phyloP scores from a whole-genome alignment of 2,329 filamentous ascomycete genomes.

The Xylaria arbuscula region DNA sequence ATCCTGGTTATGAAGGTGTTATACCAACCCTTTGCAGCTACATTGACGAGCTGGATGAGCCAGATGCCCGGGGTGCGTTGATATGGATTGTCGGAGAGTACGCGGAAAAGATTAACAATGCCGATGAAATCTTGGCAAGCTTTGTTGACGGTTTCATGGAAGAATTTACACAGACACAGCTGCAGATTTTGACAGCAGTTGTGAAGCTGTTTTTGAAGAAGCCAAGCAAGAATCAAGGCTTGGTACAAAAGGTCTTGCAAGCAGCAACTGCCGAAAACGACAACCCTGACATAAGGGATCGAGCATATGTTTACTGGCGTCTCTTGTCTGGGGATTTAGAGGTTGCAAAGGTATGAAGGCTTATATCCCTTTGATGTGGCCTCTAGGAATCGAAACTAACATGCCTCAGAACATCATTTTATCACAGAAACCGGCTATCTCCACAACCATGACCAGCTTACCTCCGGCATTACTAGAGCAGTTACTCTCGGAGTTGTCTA shows the following conservation, averaged over 20 bases:
- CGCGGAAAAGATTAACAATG: conserved; percentile 98
- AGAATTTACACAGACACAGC: conserved; percentile 98
- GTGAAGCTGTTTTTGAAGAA: conserved; percentile 99
- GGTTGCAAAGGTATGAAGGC: conserved; percentile 79
- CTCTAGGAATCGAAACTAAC: conserved; percentile 43
- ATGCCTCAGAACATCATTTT: conserved; percentile 79
- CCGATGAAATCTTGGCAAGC: conserved; percentile 89
- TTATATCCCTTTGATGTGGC: background rate
- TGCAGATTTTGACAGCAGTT: conserved; percentile 96
- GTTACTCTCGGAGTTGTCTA: conserved; percentile 91
- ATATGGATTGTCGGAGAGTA: conserved; percentile 99
- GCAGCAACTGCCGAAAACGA: conserved; percentile 93
- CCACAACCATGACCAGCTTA: conserved; percentile 91
- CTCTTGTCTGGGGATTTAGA: conserved; percentile 91
- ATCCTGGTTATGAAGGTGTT: conserved; percentile 96
- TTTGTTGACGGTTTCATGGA: conserved; percentile 97
- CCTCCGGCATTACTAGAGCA: conserved; percentile 86
- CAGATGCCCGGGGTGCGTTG: conserved; percentile 85
- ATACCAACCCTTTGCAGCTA: conserved; percentile 96
- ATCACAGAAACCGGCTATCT: conserved; percentile 93
- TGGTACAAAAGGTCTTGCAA: conserved; percentile 95
- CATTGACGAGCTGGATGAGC: conserved; percentile 96
- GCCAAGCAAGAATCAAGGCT: conserved; percentile 86
- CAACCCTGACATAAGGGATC: conserved; percentile 96
- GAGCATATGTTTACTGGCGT: conserved; percentile 98